Conservation (phyloP, 2,329 filamentous ascomycete species). For the Ceratocystis destructans region DNA sequence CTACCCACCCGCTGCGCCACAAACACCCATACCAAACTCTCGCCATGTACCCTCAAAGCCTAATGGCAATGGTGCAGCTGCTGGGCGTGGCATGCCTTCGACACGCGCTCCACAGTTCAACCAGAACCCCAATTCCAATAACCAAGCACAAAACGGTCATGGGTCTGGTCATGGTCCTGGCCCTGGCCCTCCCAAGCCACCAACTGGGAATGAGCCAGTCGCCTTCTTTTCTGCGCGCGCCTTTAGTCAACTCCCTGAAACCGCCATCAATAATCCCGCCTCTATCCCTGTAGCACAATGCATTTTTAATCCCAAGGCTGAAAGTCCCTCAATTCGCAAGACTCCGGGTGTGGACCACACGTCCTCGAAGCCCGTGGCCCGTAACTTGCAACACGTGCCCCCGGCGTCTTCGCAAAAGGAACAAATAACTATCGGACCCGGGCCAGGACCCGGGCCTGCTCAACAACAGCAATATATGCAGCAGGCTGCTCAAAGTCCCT, state of each 20-base stretch:
- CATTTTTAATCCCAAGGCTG: constrained; percentile 58
- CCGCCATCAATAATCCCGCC: constrained; percentile 29
- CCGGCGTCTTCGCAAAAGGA: constrained; percentile 26
- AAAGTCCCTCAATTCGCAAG: constrained; percentile 76
- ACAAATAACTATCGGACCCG: constrained; percentile 22
- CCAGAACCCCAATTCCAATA: not conserved
- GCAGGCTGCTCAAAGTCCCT: constrained; percentile 16
- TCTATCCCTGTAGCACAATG: constrained; percentile 34
- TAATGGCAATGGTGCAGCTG: not conserved
- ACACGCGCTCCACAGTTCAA: constrained; percentile 2
- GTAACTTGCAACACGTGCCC: constrained; percentile 39
- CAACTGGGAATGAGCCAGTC: constrained; percentile 31
- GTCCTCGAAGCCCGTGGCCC: constrained; percentile 58
- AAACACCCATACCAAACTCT: constrained; percentile 6
- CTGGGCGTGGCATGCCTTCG: constrained; percentile 1
- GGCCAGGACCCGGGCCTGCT: constrained; percentile 18
- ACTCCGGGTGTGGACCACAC: constrained; percentile 77
- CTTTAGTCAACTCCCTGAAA: constrained; percentile 41
- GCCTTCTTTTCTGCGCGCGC: constrained; percentile 61
- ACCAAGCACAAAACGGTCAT: not conserved
- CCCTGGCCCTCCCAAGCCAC: constrained; percentile 24
- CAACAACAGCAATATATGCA: constrained; percentile 19
- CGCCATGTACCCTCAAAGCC: not conserved
- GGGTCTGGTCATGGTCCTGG: not conserved
- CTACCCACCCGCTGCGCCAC: constrained; percentile 8